Evolutionary conservation across 805 yeast species (phyloP).

Genomic region (Metschnikowia noctiluminum): DNA sequence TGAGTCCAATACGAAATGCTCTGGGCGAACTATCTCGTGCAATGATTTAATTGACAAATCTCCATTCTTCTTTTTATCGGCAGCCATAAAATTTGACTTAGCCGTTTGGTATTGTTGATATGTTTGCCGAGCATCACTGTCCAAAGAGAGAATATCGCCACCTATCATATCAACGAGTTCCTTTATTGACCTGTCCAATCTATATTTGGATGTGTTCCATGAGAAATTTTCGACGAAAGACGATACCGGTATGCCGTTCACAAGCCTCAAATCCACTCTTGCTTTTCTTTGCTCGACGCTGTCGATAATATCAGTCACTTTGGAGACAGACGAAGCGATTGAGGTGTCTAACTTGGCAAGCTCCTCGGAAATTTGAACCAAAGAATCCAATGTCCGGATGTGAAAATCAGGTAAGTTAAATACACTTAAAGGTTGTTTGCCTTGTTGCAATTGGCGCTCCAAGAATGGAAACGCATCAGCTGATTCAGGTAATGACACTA

Average conservation of each 20-base stretch:
- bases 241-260: conserved; percentile 48
- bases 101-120: conserved; percentile 76
- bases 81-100: conserved; percentile 76
- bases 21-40: conserved; percentile 81
- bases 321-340: conserved; percentile 62
- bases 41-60: conserved; percentile 87
- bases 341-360: conserved; percentile 78
- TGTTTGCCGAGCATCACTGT: conserved; percentile 77
- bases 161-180: conserved; percentile 69
- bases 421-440: conserved; percentile 53
- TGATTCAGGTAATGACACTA: conserved; percentile 59
- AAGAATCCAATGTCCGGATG: conserved; percentile 89
- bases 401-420: conserved; percentile 80
- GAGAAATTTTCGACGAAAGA: conserved; percentile 70
- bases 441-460: conserved; percentile 52
- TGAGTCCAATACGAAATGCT: conserved; percentile 78
- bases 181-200: conserved; percentile 78
- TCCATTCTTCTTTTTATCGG: conserved; percentile 91
- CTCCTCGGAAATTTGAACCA: conserved; percentile 90
- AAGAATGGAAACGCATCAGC: conserved; percentile 51
- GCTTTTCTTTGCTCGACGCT: conserved; percentile 26
- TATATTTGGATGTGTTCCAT: conserved; percentile 87
- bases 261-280: conserved; percentile 31
- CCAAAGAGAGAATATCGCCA: conserved; percentile 77
- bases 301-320: conserved; percentile 71